A percentile compares a stretch with the other conserved stretches of the same genome.
Conservation (phyloP, 352 stramenopile genomes). For the Globisporangium yorkense region DNA sequence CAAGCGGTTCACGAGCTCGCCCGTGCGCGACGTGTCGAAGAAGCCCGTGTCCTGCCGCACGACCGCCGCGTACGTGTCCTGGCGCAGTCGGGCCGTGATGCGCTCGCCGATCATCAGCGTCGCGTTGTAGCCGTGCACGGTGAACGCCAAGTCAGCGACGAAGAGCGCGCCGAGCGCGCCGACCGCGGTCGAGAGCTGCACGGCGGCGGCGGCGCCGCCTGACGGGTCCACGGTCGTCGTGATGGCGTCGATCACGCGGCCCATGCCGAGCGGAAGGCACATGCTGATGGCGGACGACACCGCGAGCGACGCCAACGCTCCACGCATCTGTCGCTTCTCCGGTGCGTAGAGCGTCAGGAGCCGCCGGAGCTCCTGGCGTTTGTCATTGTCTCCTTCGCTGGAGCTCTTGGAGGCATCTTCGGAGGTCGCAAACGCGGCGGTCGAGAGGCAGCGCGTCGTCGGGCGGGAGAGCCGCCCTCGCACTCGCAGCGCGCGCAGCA, state of each 20-base stretch:
- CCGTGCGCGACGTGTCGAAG: constrained; percentile 87
- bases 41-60: constrained; percentile 87
- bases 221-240: constrained; percentile 25
- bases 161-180: constrained; percentile 65
- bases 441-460: neutral
- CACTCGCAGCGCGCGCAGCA: neutral
- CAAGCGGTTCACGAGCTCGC: constrained; percentile 89
- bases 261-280: constrained; percentile 77
- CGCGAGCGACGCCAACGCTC: constrained; percentile 58
- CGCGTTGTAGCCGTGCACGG: constrained; percentile 66
- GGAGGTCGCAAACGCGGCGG: too few species aligned
- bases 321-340: constrained; percentile 55
- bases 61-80: constrained; percentile 77
- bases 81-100: constrained; percentile 72
- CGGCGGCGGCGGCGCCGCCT: neutral
- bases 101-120: constrained; percentile 86
- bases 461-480: too few species aligned
- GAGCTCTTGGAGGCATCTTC: too few species aligned
- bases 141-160: constrained; percentile 56
- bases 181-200: constrained; percentile 43
- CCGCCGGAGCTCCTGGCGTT: constrained; percentile 5
- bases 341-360: constrained; percentile 57
- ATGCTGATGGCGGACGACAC: constrained; percentile 74
- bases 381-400: too few species aligned
- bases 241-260: constrained; percentile 75